phyloP scores from a whole-genome alignment of 768 basidiomycete genomes.

The Kwoniella europaea region DNA sequence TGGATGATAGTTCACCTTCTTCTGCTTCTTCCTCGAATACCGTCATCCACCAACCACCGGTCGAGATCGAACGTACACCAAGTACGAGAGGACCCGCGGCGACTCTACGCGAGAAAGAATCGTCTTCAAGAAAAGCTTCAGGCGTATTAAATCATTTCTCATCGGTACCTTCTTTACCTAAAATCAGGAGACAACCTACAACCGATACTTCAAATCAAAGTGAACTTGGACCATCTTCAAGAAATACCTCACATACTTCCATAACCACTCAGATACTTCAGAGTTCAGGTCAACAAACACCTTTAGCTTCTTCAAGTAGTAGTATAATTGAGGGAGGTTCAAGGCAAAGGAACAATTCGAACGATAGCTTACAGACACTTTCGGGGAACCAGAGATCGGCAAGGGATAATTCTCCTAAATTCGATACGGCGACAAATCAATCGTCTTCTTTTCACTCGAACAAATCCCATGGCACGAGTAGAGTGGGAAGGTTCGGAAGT shows the following conservation, averaged over 20 bases:
- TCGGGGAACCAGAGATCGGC: slow-evolving; percentile 21
- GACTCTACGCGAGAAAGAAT: slow-evolving; percentile 2
- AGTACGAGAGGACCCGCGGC: slow-evolving; percentile 11
- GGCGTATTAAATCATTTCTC: slow-evolving; percentile 36
- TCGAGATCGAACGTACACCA: slow-evolving; percentile 1
- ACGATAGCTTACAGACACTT: slow-evolving; percentile 42
- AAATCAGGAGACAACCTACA: slow-evolving; percentile 29
- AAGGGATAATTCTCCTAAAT: slow-evolving; percentile 17
- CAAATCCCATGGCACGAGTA: slow-evolving; percentile 14
- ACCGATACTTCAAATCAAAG: slow-evolving; percentile 12
- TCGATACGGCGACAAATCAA: slow-evolving; percentile 5
- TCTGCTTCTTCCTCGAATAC: not conserved
- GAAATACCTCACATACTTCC: slow-evolving; percentile 31
- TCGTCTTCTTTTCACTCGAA: not conserved
- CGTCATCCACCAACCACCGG: not conserved
- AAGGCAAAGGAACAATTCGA: slow-evolving; percentile 33
- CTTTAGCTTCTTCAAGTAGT: slow-evolving; percentile 18
- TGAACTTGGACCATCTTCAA: slow-evolving; percentile 14
- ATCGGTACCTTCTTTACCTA: slow-evolving; percentile 42
- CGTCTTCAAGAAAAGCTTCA: slow-evolving; percentile 20
- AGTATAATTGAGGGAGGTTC: slow-evolving; percentile 8
- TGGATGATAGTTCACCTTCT: slow-evolving; percentile 37
- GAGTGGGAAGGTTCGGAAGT: slow-evolving; percentile 40
- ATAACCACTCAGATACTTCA: slow-evolving; percentile 19
- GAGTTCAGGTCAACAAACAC: not conserved